Base-by-base conservation (phyloP, 106 monocot species). In the Narthecium ossifragum region DNA sequence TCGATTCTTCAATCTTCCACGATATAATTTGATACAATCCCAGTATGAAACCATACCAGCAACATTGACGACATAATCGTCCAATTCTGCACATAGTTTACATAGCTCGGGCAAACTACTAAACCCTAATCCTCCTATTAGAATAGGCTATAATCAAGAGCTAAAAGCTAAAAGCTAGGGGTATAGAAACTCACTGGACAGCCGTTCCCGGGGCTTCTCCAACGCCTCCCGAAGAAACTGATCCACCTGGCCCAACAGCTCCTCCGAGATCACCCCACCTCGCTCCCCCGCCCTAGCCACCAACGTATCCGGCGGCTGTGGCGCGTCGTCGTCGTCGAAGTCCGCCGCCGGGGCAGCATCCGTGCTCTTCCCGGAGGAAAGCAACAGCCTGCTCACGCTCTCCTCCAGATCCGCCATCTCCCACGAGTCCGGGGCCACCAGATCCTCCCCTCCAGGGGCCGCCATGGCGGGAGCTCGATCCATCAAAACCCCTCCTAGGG, bases 181-280 rank as follows among this genome's bases (percentile, higher is more conserved):
- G n/a, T n/a, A n/a, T n/a, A 8, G 46, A 34, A 7, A 20, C 83
- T 74, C 68, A 88, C 88, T 78, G 10, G 94, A 80, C 0, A 94
- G 65, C 27, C 94, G 71, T 33, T 94, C 94, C 29, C 94, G 68
- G 6, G 94, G 94, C 67, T 94, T 94, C 78, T 89, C 78, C 48
- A 94, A 41, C 9, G 94, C 94, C 62, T 94, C 94, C 38, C 75
- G 69, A 9, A 94, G 78, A 67, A 94, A 94, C 75, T 78, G 85
- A 69, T 94, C 94, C 21, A 94, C 89, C 75, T 80, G 79, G 38
- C 28, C 34, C 30, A 82, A 51, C 14, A 52, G 55, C 5, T 83
- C 85, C 53, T 73, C 80, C 53, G 58, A 40, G 18, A 62, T 11
- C 26, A 53, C 61, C 0, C 47, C 31, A 17, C 53, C 5, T n/a